Percentiles rank a stretch among this genome's conserved stretches.
These are phyloP conservation scores for Aspergillus fumigatus DNA, from an alignment of 2,329 filamentous ascomycete genomes.

Conservation along the genomic window DNA sequence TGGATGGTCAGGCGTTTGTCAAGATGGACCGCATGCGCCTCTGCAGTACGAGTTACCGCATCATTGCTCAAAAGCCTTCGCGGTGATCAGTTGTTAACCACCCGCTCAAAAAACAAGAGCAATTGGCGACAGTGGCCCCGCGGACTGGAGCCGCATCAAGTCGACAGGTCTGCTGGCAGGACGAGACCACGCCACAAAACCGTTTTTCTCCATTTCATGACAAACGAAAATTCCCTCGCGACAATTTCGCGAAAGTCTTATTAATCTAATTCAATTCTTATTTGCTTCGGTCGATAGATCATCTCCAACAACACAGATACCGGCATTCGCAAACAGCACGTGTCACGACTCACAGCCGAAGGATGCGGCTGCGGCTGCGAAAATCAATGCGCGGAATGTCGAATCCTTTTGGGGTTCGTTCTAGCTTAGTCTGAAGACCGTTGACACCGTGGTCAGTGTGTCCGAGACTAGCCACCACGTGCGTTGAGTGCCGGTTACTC, in stretches of 20 bases:
- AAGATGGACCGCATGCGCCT: constrained; percentile 54
- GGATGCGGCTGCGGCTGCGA: too few relatives aligned
- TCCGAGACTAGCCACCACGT: background rate
- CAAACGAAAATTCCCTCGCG: background rate
- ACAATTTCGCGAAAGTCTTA: background rate
- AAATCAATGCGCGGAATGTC: background rate
- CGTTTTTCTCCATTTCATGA: background rate
- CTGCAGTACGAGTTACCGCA: constrained; percentile 50
- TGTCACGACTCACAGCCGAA: too few relatives aligned
- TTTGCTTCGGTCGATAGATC: too few relatives aligned
- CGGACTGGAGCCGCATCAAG: background rate
- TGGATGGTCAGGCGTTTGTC: constrained; percentile 53
- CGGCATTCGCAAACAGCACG: too few relatives aligned
- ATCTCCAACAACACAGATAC: too few relatives aligned
- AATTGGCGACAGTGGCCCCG: background rate
- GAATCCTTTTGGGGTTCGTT: too few relatives aligned
- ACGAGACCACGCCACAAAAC: background rate
- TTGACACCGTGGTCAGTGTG: background rate
- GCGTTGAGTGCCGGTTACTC: background rate
- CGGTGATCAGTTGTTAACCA: constrained; percentile 2
- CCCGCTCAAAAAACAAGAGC: too few relatives aligned
- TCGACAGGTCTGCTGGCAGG: constrained; percentile 1
- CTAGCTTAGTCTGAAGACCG: background rate
- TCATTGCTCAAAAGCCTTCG: constrained; percentile 47
- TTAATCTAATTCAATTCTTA: background rate